These are phyloP conservation scores for Dissophora globulifera DNA, from an alignment of 192 early-diverging fungal genomes.

Conservation along the genomic window DNA sequence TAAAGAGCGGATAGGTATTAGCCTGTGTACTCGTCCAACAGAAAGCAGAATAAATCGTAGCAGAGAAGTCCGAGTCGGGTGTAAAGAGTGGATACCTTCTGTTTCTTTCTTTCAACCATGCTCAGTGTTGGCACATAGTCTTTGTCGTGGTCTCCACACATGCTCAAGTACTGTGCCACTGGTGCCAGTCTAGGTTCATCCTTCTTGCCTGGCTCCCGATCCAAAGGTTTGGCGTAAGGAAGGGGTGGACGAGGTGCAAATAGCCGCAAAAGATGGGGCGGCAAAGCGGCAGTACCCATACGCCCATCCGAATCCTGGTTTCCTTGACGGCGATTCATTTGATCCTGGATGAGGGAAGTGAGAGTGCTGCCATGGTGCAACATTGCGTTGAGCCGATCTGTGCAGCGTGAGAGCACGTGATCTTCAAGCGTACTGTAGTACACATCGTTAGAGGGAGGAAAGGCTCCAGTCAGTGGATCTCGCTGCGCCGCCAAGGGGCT, in stretches of 20 bases:
- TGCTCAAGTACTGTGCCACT: conserved; percentile 66
- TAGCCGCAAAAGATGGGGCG: conserved; percentile 78
- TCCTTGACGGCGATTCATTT: conserved; percentile 47
- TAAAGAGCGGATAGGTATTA: not conserved
- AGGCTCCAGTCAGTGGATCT: no score
- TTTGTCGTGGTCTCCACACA: conserved; percentile 67
- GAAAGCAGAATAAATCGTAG: not conserved
- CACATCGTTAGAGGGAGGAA: no score
- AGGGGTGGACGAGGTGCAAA: conserved; percentile 88
- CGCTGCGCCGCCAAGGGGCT: no score
- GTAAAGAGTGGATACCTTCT: conserved; percentile 62
- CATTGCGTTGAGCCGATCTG: no score
- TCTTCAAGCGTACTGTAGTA: no score
- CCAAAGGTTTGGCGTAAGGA: conserved; percentile 70
- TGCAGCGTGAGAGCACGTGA: no score
- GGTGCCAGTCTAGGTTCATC: conserved; percentile 63
- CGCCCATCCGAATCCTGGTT: conserved; percentile 24
- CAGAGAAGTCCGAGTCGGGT: not conserved
- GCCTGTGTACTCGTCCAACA: not conserved
- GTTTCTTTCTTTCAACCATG: conserved; percentile 72
- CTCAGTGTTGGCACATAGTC: conserved; percentile 80
- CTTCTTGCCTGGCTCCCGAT: conserved; percentile 69
- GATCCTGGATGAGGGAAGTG: no score
- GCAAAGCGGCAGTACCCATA: conserved; percentile 56
- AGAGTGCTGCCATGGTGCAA: no score